These are phyloP conservation scores for Populus tremula DNA, from an alignment of 345 rosid species.

Conservation along the genomic window DNA sequence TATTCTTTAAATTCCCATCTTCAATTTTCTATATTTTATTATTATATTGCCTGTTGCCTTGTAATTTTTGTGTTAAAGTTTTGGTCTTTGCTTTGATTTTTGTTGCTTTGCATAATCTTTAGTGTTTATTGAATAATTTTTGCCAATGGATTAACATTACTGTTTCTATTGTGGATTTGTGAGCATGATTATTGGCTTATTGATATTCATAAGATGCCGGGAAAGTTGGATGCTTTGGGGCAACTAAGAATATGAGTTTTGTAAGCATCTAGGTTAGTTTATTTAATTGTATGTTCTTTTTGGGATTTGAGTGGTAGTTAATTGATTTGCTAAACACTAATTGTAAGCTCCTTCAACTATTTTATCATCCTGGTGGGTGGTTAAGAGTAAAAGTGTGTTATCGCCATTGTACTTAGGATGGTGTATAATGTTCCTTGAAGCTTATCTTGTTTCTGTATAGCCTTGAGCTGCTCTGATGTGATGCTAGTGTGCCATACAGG, in stretches of 20 bases:
- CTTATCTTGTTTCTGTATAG: not conserved
- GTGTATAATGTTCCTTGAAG: not conserved
- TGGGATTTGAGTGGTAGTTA: not conserved
- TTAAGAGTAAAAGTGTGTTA: not conserved
- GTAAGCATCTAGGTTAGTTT: not conserved
- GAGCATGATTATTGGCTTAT: not conserved
- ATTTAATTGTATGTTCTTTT: not conserved
- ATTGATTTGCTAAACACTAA: not conserved
- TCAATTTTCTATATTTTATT: not conserved
- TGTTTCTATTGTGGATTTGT: not conserved
- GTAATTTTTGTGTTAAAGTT: not conserved
- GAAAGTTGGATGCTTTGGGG: not conserved
- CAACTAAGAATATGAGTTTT: not conserved
- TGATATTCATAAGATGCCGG: not conserved
- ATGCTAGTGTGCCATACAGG: not conserved
- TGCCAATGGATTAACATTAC: not conserved
- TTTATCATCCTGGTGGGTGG: not conserved
- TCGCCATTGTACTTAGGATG: not conserved
- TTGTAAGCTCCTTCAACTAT: not conserved
- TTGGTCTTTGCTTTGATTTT: not conserved
- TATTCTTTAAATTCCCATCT: not conserved
- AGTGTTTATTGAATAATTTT: not conserved
- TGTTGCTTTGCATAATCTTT: not conserved
- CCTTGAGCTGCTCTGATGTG: not conserved
- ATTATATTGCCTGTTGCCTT: too few relatives aligned